These are phyloP conservation scores for Polyplosphaeria fusca DNA, from an alignment of 495 filamentous ascomycete species.

Conservation along the genomic window DNA sequence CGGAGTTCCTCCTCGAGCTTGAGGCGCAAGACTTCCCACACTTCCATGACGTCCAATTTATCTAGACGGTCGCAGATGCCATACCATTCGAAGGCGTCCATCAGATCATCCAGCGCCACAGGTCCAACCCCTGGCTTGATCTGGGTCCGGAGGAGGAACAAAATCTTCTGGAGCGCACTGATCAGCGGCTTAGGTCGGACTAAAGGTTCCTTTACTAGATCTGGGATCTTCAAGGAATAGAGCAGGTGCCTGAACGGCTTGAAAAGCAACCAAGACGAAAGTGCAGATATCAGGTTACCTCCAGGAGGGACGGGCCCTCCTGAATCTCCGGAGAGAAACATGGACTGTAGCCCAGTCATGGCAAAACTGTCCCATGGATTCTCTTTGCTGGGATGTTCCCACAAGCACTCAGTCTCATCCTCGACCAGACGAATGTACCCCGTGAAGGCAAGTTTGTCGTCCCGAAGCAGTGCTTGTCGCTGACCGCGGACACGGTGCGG, in stretches of 20 bases:
- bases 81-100: slow-evolving; percentile 38
- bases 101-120: slow-evolving; percentile 30
- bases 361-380: slow-evolving; percentile 47
- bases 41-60: slow-evolving; percentile 41
- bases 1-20: slow-evolving; percentile 53
- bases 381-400: slow-evolving; percentile 51
- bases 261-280: slow-evolving; percentile 59
- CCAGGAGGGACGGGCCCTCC: slow-evolving; percentile 49
- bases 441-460: slow-evolving; percentile 63
- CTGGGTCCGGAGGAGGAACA: slow-evolving; percentile 35
- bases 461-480: slow-evolving; percentile 59
- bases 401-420: slow-evolving; percentile 61
- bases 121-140: slow-evolving; percentile 14
- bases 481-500: slow-evolving; percentile 55
- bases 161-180: slow-evolving; percentile 34
- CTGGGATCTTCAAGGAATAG: slow-evolving; percentile 49
- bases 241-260: slow-evolving; percentile 57
- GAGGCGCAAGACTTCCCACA: slow-evolving; percentile 54
- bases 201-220: slow-evolving; percentile 49
- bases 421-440: slow-evolving; percentile 62
- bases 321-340: slow-evolving; percentile 46
- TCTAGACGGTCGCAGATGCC: slow-evolving; percentile 37
- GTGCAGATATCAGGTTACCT: slow-evolving; percentile 37
- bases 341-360: slow-evolving; percentile 58
- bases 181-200: slow-evolving; percentile 48